Conservation (phyloP, 805 yeast genomes). For the Myxozyma neotropica region DNA sequence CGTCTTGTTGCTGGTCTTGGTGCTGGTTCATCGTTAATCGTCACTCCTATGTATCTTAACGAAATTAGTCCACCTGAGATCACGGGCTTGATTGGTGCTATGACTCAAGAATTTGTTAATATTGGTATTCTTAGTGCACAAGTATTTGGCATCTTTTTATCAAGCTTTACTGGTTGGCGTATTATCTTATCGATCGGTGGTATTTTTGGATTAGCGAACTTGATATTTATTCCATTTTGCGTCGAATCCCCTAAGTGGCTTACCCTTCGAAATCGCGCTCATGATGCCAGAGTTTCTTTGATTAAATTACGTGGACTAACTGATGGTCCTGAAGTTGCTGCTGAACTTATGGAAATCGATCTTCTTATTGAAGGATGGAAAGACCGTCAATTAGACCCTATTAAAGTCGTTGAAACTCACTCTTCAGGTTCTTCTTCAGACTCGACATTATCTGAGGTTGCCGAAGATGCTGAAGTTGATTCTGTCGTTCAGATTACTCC, state of each 20-base stretch:
- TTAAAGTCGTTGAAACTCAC: neutral
- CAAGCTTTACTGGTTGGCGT: constrained; percentile 73
- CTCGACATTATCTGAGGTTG: constrained; percentile 23
- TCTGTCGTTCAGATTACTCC: constrained; percentile 10
- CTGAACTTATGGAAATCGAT: constrained; percentile 25
- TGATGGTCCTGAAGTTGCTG: constrained; percentile 22
- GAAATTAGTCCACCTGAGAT: constrained; percentile 72
- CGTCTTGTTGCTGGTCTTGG: constrained; percentile 80
- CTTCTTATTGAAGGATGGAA: constrained; percentile 30
- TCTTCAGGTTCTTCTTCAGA: constrained; percentile 21
- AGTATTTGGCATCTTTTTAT: constrained; percentile 66
- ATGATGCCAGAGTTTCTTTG: constrained; percentile 49
- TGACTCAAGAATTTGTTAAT: constrained; percentile 86
- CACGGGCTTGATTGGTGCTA: constrained; percentile 81
- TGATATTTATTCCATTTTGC: constrained; percentile 47
- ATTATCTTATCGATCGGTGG: constrained; percentile 64
- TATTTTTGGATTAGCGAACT: constrained; percentile 54
- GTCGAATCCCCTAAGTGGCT: constrained; percentile 90
- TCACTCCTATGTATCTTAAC: constrained; percentile 77
- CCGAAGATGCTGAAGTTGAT: constrained; percentile 10
- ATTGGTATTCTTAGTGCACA: constrained; percentile 84
- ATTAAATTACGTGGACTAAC: constrained; percentile 44
- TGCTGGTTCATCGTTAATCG: constrained; percentile 85
- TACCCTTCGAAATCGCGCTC: constrained; percentile 49
- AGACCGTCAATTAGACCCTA: constrained; percentile 5